Conservation (phyloP, 768 basidiomycete genomes). For the Xerocomus potaroensis region DNA sequence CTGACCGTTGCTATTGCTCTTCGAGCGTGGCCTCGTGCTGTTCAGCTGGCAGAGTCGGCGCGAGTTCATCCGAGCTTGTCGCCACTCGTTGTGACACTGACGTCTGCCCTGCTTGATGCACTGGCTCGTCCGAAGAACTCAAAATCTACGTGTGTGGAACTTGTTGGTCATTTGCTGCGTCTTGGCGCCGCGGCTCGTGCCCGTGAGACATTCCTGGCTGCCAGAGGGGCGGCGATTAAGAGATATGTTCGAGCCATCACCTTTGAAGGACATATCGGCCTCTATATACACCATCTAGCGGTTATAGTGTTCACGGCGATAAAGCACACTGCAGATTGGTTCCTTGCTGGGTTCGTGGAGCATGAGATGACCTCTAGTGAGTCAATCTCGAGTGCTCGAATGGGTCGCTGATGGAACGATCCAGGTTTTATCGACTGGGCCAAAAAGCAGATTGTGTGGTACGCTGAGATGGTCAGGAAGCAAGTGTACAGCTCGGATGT, state of each 20-base stretch:
- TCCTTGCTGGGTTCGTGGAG: conserved; percentile 91
- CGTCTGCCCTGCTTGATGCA: conserved; percentile 63
- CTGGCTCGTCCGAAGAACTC: conserved; percentile 74
- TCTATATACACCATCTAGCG: conserved; percentile 84
- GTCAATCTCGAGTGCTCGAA: conserved; percentile 25
- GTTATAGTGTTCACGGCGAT: conserved; percentile 91
- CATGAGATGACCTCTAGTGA: conserved; percentile 89
- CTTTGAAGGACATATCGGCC: conserved; percentile 83
- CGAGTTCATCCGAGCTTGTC: conserved; percentile 59
- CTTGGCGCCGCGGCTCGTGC: conserved; percentile 77
- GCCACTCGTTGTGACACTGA: conserved; percentile 62
- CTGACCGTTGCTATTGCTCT: conserved; percentile 88
- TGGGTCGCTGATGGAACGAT: background rate
- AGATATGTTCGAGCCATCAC: conserved; percentile 80
- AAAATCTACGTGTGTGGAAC: conserved; percentile 66
- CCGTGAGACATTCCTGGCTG: conserved; percentile 74
- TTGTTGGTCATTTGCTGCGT: conserved; percentile 70
- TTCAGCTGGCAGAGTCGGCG: conserved; percentile 83
- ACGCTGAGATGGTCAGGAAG: conserved; percentile 79
- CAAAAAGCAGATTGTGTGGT: conserved; percentile 76
- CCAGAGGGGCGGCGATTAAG: conserved; percentile 70
- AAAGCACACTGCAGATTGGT: conserved; percentile 99
- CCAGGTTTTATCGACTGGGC: conserved; percentile 95
- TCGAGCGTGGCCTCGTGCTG: conserved; percentile 84
- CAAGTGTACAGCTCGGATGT: conserved; percentile 89